Evolutionary conservation across 352 stramenopile genomes (phyloP), one percentile per base, ranked within the genome.

Genomic region (Saprolegnia diclina): DNA sequence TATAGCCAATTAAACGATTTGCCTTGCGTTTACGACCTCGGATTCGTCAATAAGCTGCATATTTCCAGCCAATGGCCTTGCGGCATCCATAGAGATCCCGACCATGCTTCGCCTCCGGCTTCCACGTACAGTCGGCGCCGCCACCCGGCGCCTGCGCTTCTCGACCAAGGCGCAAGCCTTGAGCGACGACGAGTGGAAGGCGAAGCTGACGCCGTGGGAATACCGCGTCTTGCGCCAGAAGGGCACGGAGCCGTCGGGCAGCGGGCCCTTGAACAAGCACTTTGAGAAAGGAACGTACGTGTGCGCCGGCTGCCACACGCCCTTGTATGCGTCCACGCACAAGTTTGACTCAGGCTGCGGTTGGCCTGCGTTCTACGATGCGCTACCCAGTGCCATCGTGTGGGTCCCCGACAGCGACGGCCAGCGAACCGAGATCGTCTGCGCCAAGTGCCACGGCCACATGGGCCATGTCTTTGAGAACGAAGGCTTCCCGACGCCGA

Each of bases 381-480:
- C 85, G 37, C 91, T 96, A 71, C 89, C 89, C 1, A 85, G 85
- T 55, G 84, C 87, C 19, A 92, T 97, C 72, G 90, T 92, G 79
- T 75, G 82, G 46, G 66, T 92, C 9, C 38, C 82, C 37, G 87
- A 94, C 62, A 71, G 76, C 7, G 87, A 94, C 64, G 87, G 87
- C 52, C 72, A 67, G 59, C 88, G 87, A 21, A 94, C 80, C 11
- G 89, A 97, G 75, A 96, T 97, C 56, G 83, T 95, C 66, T 97
- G 89, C 62, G 87, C 81, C 61, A 85, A 85, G 22, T 97, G 89
- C 72, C 85, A 86, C 63, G 89, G 89, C 42, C 89, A 97, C 76
- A 95, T 97, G 83, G 89, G 89, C 40, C 89, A 97, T 76, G 87
- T 97, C 26, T 97, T 96, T 71, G 92, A 96, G 74, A 87, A 85